Evolutionary conservation across 805 yeast species (phyloP).

Genomic region (Grigorovia transvaalensis): DNA sequence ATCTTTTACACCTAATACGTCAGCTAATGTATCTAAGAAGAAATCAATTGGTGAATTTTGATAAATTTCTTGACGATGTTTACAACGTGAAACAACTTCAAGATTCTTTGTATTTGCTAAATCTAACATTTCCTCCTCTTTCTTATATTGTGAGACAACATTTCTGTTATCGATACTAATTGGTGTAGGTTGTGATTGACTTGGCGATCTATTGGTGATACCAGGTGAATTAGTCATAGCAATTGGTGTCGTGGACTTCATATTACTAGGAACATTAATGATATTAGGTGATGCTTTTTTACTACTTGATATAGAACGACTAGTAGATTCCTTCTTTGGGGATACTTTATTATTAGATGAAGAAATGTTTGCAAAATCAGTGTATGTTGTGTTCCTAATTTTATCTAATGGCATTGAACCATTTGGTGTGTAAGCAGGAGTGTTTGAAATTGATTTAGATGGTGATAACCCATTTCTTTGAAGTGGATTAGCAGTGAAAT

Average conservation of each 20-base stretch:
- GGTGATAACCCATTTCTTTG: neutral
- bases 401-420: neutral
- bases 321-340: constrained; percentile 3
- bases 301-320: constrained; percentile 5
- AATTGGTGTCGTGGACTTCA: constrained; percentile 17
- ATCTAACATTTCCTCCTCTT: constrained; percentile 24
- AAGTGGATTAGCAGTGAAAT: neutral
- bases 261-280: constrained; percentile 7
- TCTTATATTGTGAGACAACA: constrained; percentile 14
- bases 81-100: constrained; percentile 26
- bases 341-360: constrained; percentile 1
- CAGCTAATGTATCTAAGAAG: constrained; percentile 26
- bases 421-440: neutral
- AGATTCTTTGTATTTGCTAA: constrained; percentile 21
- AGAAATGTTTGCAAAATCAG: neutral
- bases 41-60: constrained; percentile 23
- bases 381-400: neutral
- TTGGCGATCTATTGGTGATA: constrained; percentile 9
- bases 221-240: constrained; percentile 10
- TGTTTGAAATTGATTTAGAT: neutral
- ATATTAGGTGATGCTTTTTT: constrained; percentile 10
- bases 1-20: constrained; percentile 24
- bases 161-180: constrained; percentile 2
- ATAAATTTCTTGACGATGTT: constrained; percentile 27
- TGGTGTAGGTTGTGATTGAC: constrained; percentile 4